Evolutionary conservation across 331 rosid genomes (phyloP).

Genomic region (Acacia pycnantha): DNA sequence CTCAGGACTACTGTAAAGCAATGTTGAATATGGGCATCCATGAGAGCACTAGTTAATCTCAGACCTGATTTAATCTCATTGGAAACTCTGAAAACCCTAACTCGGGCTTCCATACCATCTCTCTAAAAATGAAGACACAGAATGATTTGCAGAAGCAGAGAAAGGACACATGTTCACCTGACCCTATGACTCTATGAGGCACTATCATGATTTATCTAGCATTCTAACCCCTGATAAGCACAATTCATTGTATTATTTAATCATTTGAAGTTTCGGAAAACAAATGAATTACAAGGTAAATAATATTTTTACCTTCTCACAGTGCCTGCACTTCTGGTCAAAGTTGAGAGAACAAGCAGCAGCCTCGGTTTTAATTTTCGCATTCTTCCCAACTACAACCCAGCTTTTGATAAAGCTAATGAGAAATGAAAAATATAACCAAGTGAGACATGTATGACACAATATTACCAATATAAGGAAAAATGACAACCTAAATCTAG

Average conservation of each 20-base stretch:
- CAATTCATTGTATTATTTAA: background rate
- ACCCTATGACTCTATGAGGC: background rate
- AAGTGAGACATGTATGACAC: slow-evolving; percentile 29
- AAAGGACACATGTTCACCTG: background rate
- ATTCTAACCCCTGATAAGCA: background rate
- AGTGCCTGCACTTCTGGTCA: slow-evolving; percentile 81
- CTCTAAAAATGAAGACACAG: background rate
- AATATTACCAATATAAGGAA: slow-evolving; percentile 12
- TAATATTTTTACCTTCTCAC: slow-evolving; percentile 73
- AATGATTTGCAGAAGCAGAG: background rate
- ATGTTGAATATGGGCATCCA: background rate
- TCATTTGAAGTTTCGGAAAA: slow-evolving; percentile 10
- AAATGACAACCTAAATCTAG: slow-evolving; percentile 13
- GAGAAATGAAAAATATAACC: slow-evolving; percentile 10
- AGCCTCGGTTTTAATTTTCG: slow-evolving; percentile 62
- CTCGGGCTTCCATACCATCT: background rate
- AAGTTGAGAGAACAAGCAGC: slow-evolving; percentile 70
- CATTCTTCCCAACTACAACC: slow-evolving; percentile 80
- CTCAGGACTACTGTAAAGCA: background rate
- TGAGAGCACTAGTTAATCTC: background rate
- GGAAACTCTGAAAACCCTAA: background rate
- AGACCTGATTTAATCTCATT: background rate
- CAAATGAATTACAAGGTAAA: slow-evolving; percentile 13
- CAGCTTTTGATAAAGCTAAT: slow-evolving; percentile 75
- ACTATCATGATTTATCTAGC: slow-evolving; percentile 34